Base-by-base conservation (phyloP, 2,329 filamentous ascomycete species). In the Dactylellina sp. region DNA sequence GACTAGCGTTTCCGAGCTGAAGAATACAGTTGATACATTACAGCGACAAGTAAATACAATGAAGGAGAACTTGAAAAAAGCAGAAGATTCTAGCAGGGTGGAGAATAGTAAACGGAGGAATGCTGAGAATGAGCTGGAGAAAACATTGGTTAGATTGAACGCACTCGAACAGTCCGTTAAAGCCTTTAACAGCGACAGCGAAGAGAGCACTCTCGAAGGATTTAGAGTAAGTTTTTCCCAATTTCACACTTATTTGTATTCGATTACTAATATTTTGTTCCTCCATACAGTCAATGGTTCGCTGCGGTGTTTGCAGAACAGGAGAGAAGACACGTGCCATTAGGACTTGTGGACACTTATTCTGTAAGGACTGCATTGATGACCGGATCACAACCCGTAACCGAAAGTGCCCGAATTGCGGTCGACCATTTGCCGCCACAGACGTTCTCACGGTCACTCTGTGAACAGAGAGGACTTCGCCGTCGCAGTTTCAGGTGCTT, bases 391-490 rank as follows among this genome's bases (percentile, higher is more conserved):
- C 88, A 49, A 96, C 95, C 79, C 91, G 95, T 37, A 93, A 94
- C 83, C 88, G 95, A 77, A 98, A 98, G 81, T 99, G 95, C 79
- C 95, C 95, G 1, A 94, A 92, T 78, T 99, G 96, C 84, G 92
- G 91, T 79, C 91, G 91, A 82, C 89, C 92, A 2, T 99, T 99
- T 80, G 94, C 96, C 79, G 91, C 88, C 80, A 91, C 91, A 81
- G 95, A 99, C 80, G 88, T 92, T 75, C 96, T 97, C 92, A 83
- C 86, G n/a, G 57, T 74, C 35, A 61, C 66, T 49, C 49, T 74
- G 39, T 74, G 35, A 64, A 37, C 32, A 9, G 18, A 55, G 9
- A 32, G 28, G 28, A 32, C 16, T n/a, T 18, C 1, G 9, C 25
- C 14, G 2, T 60, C 44, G 25, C 47, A 16, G 44, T 37, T 32